Evolutionary conservation across 2,329 filamentous ascomycete genomes (phyloP), one percentile per base, ranked within the genome.

Genomic region (Epichloe scottii): DNA sequence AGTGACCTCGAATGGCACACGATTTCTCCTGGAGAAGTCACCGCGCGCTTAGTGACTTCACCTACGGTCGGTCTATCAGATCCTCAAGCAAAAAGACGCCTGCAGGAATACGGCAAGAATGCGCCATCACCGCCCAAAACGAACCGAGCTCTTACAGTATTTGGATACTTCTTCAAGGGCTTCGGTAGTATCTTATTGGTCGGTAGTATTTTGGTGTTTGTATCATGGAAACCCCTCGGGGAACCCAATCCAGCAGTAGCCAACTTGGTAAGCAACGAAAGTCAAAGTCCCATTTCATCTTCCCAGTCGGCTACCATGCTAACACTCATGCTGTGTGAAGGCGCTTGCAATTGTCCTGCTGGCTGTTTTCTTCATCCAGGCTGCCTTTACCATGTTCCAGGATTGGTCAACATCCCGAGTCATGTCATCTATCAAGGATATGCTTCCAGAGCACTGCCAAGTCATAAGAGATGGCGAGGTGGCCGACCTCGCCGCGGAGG

Each of bases 381-480:
- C 83, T 15, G 77, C 71, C 3, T 89, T 89, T 68, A 82, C 82
- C 60, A 77, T 78, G 60, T 85, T 76, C 71, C 80, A 84, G 60
- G 86, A 90, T 62, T 90, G 85, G 78, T 87, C 84, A 2, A 85
- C 84, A 0, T 84, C 79, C 1, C 72, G 82, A 5, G 85, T 89
- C 51, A 90, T 90, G 87, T 78, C 81, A 17, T 87, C 84, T 0
- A 90, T 90, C 62, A 86, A 82, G 46, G 83, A 77, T 17, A 87
- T 90, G 85, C 72, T 90, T n/a, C 86, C 86, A 0, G 85, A 88
- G 58, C 74, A 81, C 53, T 87, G 82, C 58, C 69, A 82, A 26
- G 73, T 85, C 7, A 66, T 85, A 6, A 78, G 85, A 19, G 77
- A 86, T 55, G 76, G 80, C 1, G 59, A 63, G 3, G 70, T 76